A percentile compares a stretch with the other conserved stretches of the same genome.
These are phyloP conservation scores for Dictyostelium firmibasis DNA, from an alignment of 78 protist species.

Conservation along the genomic window DNA sequence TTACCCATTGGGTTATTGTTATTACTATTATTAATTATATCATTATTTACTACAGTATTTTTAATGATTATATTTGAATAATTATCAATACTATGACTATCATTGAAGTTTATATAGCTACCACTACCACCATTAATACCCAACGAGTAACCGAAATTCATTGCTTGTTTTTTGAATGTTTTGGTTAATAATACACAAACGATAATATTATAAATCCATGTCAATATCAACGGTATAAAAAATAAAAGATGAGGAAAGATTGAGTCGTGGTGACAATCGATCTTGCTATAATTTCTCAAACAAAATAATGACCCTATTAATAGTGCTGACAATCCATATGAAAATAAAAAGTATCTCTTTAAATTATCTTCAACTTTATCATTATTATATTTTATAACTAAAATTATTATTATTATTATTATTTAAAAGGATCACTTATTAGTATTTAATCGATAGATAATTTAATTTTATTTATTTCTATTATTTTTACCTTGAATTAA, in stretches of 20 bases:
- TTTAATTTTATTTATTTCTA: neutral
- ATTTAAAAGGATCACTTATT: too few species aligned
- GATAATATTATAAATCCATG: conserved; percentile 17
- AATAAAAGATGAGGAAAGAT: conserved; percentile 45
- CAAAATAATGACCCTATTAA: neutral
- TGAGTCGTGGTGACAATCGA: neutral
- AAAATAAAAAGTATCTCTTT: conserved; percentile 33
- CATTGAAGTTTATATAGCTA: neutral
- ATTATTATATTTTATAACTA: conserved; percentile 56
- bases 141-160: too few species aligned
- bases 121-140: neutral
- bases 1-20: neutral
- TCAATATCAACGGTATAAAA: conserved; percentile 19
- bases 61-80: neutral
- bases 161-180: neutral
- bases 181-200: conserved; percentile 10
- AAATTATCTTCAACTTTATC: conserved; percentile 17
- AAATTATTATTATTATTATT: neutral
- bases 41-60: neutral
- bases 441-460: neutral
- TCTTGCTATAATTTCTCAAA: neutral
- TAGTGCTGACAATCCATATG: conserved; percentile 28
- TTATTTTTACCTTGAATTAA: conserved; percentile 41
- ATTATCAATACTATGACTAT: neutral
- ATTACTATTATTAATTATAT: neutral